Conservation (phyloP, 2,329 filamentous ascomycete species). For the Arthrobotrys megalospora region DNA sequence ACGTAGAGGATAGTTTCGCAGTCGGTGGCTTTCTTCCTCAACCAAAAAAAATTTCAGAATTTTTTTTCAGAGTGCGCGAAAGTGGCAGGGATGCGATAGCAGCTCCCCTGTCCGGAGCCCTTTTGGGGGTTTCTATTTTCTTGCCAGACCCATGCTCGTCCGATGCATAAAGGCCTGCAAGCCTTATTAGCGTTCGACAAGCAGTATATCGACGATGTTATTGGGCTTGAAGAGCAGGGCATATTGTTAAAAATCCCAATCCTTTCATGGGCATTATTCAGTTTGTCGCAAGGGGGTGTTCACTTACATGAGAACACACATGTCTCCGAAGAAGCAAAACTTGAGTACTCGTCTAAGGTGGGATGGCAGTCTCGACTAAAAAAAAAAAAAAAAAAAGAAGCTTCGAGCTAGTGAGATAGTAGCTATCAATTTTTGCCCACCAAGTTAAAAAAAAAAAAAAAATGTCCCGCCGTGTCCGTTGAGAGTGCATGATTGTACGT, state of each 20-base stretch:
- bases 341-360: constrained; percentile 1
- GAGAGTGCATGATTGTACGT: not conserved
- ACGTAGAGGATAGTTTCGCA: constrained; percentile 27
- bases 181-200: constrained; percentile 54
- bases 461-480: constrained; percentile 15
- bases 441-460: constrained; percentile 54
- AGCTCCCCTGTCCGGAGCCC: constrained; percentile 47
- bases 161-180: constrained; percentile 59
- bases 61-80: constrained; percentile 39
- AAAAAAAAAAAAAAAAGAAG: constrained; percentile 49
- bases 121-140: constrained; percentile 58
- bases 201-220: constrained; percentile 36
- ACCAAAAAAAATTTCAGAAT: constrained; percentile 54
- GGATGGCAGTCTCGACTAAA: constrained; percentile 46
- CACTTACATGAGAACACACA: constrained; percentile 15
- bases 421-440: constrained; percentile 54
- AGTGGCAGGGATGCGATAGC: constrained; percentile 56
- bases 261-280: constrained; percentile 60
- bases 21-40: constrained; percentile 34
- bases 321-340: constrained; percentile 55
- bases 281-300: constrained; percentile 46
- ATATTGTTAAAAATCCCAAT: constrained; percentile 45
- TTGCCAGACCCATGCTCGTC: constrained; percentile 55
- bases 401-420: constrained; percentile 23
- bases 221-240: constrained; percentile 41